Evolutionary conservation across 2,329 filamentous ascomycete species (phyloP).

Genomic region (Fusarium guadeloupense): DNA sequence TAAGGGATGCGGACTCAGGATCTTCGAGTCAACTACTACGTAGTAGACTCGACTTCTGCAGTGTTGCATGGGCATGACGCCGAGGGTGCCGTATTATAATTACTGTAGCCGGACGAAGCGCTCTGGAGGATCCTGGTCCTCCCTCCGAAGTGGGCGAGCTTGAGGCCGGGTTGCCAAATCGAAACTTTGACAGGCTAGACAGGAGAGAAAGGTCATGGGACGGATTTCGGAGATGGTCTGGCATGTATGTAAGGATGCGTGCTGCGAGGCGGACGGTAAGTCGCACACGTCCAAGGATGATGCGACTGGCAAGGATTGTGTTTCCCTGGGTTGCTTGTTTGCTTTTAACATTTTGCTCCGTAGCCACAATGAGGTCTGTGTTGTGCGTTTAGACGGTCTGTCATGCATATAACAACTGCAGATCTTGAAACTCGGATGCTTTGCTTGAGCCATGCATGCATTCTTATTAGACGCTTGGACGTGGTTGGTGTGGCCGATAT

Average conservation of each 20-base stretch:
- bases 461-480: constrained; percentile 20
- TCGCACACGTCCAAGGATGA: constrained; percentile 2
- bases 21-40: constrained; percentile 35
- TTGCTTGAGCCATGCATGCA: too few relatives aligned
- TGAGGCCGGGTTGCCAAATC: constrained; percentile 21
- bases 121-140: constrained; percentile 9
- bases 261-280: not conserved
- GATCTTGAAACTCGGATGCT: constrained; percentile 7
- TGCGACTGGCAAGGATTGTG: constrained; percentile 13
- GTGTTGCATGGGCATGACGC: constrained; percentile 20
- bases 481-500: not conserved
- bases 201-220: not conserved
- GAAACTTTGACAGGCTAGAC: constrained; percentile 16
- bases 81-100: constrained; percentile 2
- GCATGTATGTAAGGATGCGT: not conserved
- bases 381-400: constrained; percentile 4
- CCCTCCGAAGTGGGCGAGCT: constrained; percentile 24
- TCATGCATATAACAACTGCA: constrained; percentile 18
- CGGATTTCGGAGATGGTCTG: not conserved
- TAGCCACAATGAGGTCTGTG: constrained; percentile 26
- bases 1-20: constrained; percentile 18
- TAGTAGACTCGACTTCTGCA: constrained; percentile 19
- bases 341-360: not conserved
- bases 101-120: constrained; percentile 7
- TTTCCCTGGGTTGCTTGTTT: constrained; percentile 11